phyloP scores from a whole-genome alignment of 257 asterid genomes.

The Solanum raphanifolium region DNA sequence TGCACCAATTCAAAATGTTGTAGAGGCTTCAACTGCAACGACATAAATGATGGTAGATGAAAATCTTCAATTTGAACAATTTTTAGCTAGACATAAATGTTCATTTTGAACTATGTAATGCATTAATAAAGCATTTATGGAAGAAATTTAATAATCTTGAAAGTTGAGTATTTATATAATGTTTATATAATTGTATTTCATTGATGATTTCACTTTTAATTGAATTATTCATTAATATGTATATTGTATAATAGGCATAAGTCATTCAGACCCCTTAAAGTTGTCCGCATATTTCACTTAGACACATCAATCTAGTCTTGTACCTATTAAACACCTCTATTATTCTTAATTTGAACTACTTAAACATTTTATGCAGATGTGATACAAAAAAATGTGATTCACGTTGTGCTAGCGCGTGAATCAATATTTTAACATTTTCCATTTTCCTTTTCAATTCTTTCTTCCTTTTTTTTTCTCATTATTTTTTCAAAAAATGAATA shows the following conservation, averaged over 20 bases:
- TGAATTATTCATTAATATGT: no score
- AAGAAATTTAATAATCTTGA: no score
- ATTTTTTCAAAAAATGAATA: background rate
- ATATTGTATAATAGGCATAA: background rate
- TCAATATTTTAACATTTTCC: background rate
- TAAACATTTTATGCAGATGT: background rate
- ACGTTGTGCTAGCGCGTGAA: background rate
- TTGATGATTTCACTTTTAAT: no score
- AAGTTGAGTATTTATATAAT: background rate
- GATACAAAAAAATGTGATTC: background rate
- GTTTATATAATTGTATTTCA: background rate
- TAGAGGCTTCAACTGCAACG: background rate
- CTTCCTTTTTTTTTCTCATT: no score
- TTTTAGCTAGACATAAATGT: background rate
- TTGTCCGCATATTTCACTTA: background rate
- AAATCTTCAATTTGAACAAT: background rate
- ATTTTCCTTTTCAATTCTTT: background rate
- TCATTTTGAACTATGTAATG: background rate
- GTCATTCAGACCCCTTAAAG: background rate
- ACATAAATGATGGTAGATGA: no score
- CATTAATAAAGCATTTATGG: background rate
- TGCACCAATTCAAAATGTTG: background rate
- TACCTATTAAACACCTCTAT: no score
- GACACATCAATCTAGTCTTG: background rate
- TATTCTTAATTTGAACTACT: background rate